phyloP scores from a whole-genome alignment of 257 asterid species.

The Salvia miltiorrhiza region DNA sequence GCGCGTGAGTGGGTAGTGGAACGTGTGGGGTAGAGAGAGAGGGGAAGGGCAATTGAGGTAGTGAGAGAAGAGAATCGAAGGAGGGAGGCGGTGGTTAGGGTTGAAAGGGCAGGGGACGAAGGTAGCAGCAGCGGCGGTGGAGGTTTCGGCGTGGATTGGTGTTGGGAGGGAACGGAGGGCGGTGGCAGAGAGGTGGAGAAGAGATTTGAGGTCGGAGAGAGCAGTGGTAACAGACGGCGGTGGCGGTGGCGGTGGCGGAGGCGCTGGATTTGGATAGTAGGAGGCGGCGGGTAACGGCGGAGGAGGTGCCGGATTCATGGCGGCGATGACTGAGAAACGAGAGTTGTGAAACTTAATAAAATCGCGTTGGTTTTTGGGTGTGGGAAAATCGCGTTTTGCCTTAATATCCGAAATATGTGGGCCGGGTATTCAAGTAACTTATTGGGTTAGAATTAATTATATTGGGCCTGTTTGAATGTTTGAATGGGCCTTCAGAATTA shows the following conservation, averaged over 20 bases:
- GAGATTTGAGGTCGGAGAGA: slow-evolving; percentile 53
- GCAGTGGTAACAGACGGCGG: slow-evolving; percentile 31
- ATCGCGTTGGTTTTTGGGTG: background rate
- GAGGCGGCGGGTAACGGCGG: slow-evolving; percentile 20
- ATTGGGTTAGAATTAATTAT: too few species aligned
- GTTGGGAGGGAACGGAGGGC: slow-evolving; percentile 51
- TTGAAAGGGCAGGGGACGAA: slow-evolving; percentile 68
- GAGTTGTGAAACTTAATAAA: background rate
- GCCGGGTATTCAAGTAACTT: background rate
- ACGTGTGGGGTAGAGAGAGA: slow-evolving; percentile 34
- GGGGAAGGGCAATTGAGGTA: slow-evolving; percentile 57
- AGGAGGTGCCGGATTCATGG: slow-evolving; percentile 34
- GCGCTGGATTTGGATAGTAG: slow-evolving; percentile 24
- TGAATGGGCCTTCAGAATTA: too few species aligned
- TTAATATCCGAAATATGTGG: background rate
- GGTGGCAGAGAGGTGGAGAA: slow-evolving; percentile 44
- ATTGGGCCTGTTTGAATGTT: too few species aligned
- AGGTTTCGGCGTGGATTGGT: slow-evolving; percentile 26
- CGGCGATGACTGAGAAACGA: background rate
- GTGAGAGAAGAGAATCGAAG: slow-evolving; percentile 76
- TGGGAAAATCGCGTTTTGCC: background rate
- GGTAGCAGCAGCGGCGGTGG: slow-evolving; percentile 18
- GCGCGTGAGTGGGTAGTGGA: slow-evolving; percentile 47
- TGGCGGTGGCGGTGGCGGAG: slow-evolving; percentile 21
- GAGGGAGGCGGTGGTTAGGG: slow-evolving; percentile 63